Base-by-base conservation (phyloP, 108 stramenopile genomes). In the Cylindrotheca fusiformis region DNA sequence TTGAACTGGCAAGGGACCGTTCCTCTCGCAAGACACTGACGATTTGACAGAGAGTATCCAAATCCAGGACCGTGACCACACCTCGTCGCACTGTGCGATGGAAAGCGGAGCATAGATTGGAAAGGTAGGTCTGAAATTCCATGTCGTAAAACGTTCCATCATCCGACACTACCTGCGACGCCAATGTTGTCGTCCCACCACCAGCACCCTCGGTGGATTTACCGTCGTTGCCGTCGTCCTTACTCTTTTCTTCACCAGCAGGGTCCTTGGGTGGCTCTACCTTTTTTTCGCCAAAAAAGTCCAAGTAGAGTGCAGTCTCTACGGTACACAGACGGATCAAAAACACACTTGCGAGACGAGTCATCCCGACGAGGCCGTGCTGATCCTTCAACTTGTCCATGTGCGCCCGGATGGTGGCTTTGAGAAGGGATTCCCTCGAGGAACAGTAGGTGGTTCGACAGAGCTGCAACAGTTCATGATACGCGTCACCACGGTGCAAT, bases 341-440 rank as follows among this genome's bases (percentile, higher is more conserved):
- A 71, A 90, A 94, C n/a, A 94, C 87, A 24, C 83, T 83, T 2
- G 93, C 89, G 50, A 94, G 54, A 36, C 88, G 72, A 8, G 93
- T 91, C 93, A 94, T 94, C 2, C 89, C 93, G 4, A 88, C 86
- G 48, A 90, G 66, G 14, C 93, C 93, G 53, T 94, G 93, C 45
- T 85, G 78, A 44, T 87, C 81, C 55, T 79, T 85, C 57, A 94
- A 69, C 29, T 64, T 74, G 48, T 94, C 93, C 89, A 94, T 86
- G 75, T 94, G 93, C n/a, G 74, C 58, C 3, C 93, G 70, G 6
- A 94, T 65, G 17, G 88, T 87, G 18, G 60, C 60, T 29, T 66
- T 80, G 27, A 94, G 72, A 60, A 94, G 66, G 0, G 63, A 67
- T 60, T 85, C 83, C 12, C 93, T 56, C 3, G 76, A 80, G 20